Evolutionary conservation across 1,284 basidiomycete species (phyloP).

Genomic region (Rhodotorula sp.): DNA sequence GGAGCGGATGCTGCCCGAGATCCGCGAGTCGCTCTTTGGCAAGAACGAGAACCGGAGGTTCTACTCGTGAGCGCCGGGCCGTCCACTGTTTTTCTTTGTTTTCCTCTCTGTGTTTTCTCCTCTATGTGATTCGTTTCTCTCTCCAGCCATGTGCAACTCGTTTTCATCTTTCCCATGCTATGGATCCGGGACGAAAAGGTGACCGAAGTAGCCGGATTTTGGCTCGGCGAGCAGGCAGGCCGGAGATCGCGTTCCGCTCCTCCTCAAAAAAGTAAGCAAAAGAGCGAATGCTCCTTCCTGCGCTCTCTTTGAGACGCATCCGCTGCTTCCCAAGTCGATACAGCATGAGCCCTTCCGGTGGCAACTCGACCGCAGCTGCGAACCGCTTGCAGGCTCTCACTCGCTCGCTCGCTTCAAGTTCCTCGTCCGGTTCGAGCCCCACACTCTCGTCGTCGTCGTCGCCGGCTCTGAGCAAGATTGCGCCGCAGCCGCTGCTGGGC

Average conservation of each 20-base stretch:
- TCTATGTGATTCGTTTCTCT: not conserved
- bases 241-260: no score
- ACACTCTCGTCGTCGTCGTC: not conserved
- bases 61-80: slow-evolving; percentile 20
- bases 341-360: not conserved
- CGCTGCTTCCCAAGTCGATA: not conserved
- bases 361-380: not conserved
- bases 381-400: not conserved
- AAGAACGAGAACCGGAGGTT: slow-evolving; percentile 47
- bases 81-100: not conserved
- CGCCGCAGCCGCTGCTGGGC: slow-evolving; percentile 8
- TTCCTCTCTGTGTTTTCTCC: not conserved
- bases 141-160: slow-evolving; percentile 6
- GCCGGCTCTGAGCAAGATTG: not conserved
- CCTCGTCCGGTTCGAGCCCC: not conserved
- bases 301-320: not conserved
- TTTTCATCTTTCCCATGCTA: no score
- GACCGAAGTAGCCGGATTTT: no score
- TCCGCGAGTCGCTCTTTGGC: slow-evolving; percentile 79
- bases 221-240: no score
- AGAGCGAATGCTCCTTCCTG: no score
- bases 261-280: no score
- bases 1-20: slow-evolving; percentile 90
- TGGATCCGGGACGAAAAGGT: no score
- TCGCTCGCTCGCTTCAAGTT: not conserved